These are phyloP conservation scores for Lipomyces japonicus DNA, from an alignment of 805 yeast species.

Conservation along the genomic window DNA sequence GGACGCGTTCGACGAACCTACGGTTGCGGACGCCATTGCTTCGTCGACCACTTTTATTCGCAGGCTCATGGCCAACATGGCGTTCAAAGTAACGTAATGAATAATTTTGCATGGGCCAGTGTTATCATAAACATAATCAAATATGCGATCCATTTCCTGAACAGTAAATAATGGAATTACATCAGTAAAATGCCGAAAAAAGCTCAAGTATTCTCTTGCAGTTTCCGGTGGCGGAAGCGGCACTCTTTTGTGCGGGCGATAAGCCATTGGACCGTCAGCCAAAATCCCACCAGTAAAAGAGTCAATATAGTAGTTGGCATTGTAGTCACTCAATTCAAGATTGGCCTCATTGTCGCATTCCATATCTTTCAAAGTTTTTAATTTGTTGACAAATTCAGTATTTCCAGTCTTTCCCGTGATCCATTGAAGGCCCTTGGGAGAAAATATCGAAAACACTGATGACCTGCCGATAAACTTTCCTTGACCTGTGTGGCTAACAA, in stretches of 20 bases:
- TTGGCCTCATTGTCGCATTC: not conserved
- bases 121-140: constrained; percentile 11
- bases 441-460: constrained; percentile 24
- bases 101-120: constrained; percentile 4
- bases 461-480: constrained; percentile 22
- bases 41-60: too few species aligned
- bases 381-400: constrained; percentile 4
- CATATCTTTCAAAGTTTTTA: not conserved
- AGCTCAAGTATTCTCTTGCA: constrained; percentile 1
- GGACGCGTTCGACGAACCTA: too few species aligned
- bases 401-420: constrained; percentile 25
- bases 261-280: not conserved
- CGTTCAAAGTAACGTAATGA: constrained; percentile 18
- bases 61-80: constrained; percentile 18
- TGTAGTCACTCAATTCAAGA: not conserved
- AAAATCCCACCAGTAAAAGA: not conserved
- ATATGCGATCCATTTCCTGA: constrained; percentile 10
- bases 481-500: constrained; percentile 2
- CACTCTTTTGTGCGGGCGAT: not conserved
- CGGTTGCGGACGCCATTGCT: too few species aligned
- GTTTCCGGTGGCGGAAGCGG: constrained; percentile 2
- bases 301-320: not conserved
- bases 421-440: constrained; percentile 29
- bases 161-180: constrained; percentile 12
- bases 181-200: not conserved